Base-by-base conservation (phyloP, 2,329 filamentous ascomycete species). In the Neofusicoccum laricinum region DNA sequence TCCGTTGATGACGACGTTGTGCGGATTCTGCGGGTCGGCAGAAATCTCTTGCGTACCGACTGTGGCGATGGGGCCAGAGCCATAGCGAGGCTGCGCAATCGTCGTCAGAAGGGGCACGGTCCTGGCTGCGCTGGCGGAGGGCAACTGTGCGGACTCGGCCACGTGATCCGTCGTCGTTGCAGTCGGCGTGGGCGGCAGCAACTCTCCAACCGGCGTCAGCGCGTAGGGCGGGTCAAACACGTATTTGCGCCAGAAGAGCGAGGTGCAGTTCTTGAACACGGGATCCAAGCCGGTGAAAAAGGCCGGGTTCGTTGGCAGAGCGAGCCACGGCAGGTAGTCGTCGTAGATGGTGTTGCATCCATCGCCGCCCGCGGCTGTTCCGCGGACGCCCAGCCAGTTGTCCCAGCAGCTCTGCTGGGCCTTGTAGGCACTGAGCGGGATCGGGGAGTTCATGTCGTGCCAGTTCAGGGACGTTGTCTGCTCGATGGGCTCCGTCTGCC, bases 261-360 rank as follows among this genome's bases (percentile, higher is more conserved):
- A 14, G 32, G 50, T 46, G 51, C 62, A 64, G 43, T 64, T 64
- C 2, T 34, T 41, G 25, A 64, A 64, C 4, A 48, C 11, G 10
- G 62, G 50, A 30, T 64, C 43, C 4, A 64, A 19, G n/a, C 19
- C 50, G 12, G 50, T 64, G 43, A 48, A 64, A 19, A 49, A 43
- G 8, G 50, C 32, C 11, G 50, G 50, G 32, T 64, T 50, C 7
- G 62, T 64, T 6, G 62, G 62, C 7, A 64, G 62, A 0, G 62
- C 62, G 15, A 64, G 41, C n/a, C 43, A 53, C 4, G 62, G 62
- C 4, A 57, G 50, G 50, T 64, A 64, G 51, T 64, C 62, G 30
- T 59, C 55, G 34, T 64, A 58, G 21, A 57, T 11, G 36, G 62
- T 64, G 21, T 43, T 17, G 50, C 62, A 64, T 10, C 19, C n/a